These are phyloP conservation scores for Fusarium sp. DNA, from an alignment of 2,329 filamentous ascomycete species.

Conservation along the genomic window DNA sequence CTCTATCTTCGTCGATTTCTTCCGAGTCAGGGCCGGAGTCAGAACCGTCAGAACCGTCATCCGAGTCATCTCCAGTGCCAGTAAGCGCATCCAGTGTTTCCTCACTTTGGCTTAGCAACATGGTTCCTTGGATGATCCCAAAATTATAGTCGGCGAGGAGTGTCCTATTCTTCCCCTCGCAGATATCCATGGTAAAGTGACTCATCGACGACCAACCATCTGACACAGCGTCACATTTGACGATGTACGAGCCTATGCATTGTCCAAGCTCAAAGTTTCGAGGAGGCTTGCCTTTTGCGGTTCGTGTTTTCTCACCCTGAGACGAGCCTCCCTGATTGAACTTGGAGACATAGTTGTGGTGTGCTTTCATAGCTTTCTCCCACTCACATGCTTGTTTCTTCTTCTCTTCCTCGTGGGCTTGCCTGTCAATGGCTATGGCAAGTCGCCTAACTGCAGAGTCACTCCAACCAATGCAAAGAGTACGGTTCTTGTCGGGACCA, in stretches of 20 bases:
- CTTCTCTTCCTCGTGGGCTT: not conserved
- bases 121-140: constrained; percentile 13
- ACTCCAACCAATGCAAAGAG: constrained; percentile 12
- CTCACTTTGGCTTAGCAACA: constrained; percentile 8
- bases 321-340: not conserved
- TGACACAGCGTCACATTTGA: constrained; percentile 3
- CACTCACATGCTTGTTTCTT: not conserved
- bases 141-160: constrained; percentile 5
- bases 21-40: not conserved
- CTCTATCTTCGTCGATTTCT: not conserved
- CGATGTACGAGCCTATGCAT: constrained; percentile 17
- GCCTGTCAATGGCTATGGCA: not conserved
- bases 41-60: not conserved
- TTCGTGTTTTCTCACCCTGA: not conserved
- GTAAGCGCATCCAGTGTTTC: constrained; percentile 4
- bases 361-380: not conserved
- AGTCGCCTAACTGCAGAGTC: not conserved
- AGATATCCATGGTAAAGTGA: constrained; percentile 10
- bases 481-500: not conserved
- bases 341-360: not conserved
- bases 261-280: not conserved
- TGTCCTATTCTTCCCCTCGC: not conserved
- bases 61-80: not conserved
- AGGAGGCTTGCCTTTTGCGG: not conserved
- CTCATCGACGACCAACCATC: not conserved